Base-by-base conservation (phyloP, 179 eudicot species). In the Carnegiea gigantea region DNA sequence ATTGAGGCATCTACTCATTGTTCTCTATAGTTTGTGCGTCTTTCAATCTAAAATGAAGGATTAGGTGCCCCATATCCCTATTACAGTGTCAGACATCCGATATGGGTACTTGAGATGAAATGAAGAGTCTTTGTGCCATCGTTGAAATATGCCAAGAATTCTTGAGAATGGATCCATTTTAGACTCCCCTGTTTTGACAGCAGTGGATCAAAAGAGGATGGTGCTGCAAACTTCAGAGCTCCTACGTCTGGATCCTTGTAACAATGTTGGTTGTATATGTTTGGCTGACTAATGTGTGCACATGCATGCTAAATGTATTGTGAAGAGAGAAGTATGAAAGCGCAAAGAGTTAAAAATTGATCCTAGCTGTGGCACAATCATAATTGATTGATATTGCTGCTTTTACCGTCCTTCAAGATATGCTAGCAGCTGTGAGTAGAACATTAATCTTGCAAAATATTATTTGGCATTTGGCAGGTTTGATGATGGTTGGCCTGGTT, bases 351-450 rank as follows among this genome's bases (percentile, higher is more conserved):
- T 85, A 15, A 76, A 24, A 9, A 85, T 84, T 87, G 85, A 80
- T 26, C 86, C 85, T 21, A 87, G 86, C 43, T 75, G 88, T 84
- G 85, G 89, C 81, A 71, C 79, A 86, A 86, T 87, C 76, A 86
- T 86, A 78, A 85, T 89, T 14, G 86, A 85, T 82, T 86, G 84
- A 10, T 54, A 20, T 54, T 3, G 21, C 14, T 11, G 7, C 62
- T 5, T 14, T 54, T 17, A 6, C 21, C 5, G 15, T 17, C 4
- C n/a, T 54, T 54, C 62, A 14, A 54, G 62, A 23, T 54, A 18
- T 15, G 62, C 62, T 54, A 54, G 62, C 23, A 54, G 62, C 62
- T 54, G 20, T 54, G 21, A 11, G 21, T 15, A 54, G 62, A 54
- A 15, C 62, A 54, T 48, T 48, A 13, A 48, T 48, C 53, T 48